Conservation (phyloP, 805 yeast species). For the Grigorovia jiainica region DNA sequence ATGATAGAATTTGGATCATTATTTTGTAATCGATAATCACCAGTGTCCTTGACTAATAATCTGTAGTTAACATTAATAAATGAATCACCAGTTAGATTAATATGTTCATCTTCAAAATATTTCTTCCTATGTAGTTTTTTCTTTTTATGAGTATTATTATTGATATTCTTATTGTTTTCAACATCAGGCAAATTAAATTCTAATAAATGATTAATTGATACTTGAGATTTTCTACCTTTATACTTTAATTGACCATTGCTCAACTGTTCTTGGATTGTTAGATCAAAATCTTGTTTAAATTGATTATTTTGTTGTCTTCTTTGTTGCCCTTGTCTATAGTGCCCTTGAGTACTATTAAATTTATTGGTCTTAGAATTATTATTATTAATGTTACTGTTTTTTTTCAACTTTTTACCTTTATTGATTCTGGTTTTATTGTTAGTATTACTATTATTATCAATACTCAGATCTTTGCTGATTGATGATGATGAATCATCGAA, state of each 20-base stretch:
- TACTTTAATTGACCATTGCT: slow-evolving; percentile 25
- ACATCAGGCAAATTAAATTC: slow-evolving; percentile 45
- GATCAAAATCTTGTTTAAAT: slow-evolving; percentile 8
- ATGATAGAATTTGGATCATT: slow-evolving; percentile 71
- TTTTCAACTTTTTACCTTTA: background rate
- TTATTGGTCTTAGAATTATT: background rate
- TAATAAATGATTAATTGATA: slow-evolving; percentile 55
- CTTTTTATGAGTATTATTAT: slow-evolving; percentile 8
- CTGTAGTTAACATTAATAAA: slow-evolving; percentile 79
- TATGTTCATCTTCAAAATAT: slow-evolving; percentile 25
- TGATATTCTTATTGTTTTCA: slow-evolving; percentile 15
- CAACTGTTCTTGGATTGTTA: slow-evolving; percentile 30
- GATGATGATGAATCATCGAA: background rate
- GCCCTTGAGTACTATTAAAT: background rate
- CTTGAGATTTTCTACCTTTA: slow-evolving; percentile 34
- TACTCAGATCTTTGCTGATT: no score
- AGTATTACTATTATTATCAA: background rate
- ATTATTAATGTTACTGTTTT: background rate
- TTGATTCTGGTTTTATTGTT: background rate
- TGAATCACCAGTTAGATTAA: slow-evolving; percentile 52
- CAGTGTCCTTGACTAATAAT: slow-evolving; percentile 63
- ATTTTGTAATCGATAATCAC: slow-evolving; percentile 47
- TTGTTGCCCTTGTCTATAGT: slow-evolving; percentile 6
- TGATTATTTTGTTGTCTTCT: slow-evolving; percentile 5
- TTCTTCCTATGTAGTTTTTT: slow-evolving; percentile 17